Evolutionary conservation across 768 basidiomycete genomes (phyloP), one percentile per base, ranked within the genome.

Genomic region (Boletus pseudo-olivaceus): DNA sequence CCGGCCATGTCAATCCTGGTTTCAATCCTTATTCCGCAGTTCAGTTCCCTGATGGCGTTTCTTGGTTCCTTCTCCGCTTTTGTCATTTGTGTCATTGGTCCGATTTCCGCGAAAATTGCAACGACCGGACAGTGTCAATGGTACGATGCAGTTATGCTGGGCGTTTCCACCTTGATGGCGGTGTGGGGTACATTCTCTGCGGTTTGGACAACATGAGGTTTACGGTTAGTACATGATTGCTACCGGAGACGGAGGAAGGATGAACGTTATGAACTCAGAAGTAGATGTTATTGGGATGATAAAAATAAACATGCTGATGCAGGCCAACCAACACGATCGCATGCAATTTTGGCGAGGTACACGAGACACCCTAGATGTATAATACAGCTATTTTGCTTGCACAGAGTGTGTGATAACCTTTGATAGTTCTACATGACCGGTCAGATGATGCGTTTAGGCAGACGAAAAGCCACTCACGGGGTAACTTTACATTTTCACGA

Each of bases 31-130:
- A 69, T 94, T 20, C 93, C 93, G 6, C 81, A 89, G 50, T 95
- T 95, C 70, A 83, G 85, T 58, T 78, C 84, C 5, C 75, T 87
- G 70, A 93, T 94, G 89, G 90, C 92, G 1, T 90, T 97, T 69
- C 75, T 98, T 49, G 95, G 95, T 3, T 86, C 90, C n/a, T 92
- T 93, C 68, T 85, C 87, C 34, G 88, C 92, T 0, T 85, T 85
- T 59, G 73, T 85, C 63, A 78, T 92, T 23, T 89, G 88, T 57
- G 79, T 90, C 23, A 83, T 91, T 55, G 82, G 87, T 10, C 94
- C 93, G 5, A 75, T 95, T 37, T 74, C 81, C 26, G 88, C 87
- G 5, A 89, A 89, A 66, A 73, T 87, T 15, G 77, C 76, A 46
- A 72, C 92, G 53, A 74, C 78, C 23, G 73, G 79, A 5, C 73